phyloP scores from a whole-genome alignment of 2,329 filamentous ascomycete genomes.

The Aspergillus ibericus region DNA sequence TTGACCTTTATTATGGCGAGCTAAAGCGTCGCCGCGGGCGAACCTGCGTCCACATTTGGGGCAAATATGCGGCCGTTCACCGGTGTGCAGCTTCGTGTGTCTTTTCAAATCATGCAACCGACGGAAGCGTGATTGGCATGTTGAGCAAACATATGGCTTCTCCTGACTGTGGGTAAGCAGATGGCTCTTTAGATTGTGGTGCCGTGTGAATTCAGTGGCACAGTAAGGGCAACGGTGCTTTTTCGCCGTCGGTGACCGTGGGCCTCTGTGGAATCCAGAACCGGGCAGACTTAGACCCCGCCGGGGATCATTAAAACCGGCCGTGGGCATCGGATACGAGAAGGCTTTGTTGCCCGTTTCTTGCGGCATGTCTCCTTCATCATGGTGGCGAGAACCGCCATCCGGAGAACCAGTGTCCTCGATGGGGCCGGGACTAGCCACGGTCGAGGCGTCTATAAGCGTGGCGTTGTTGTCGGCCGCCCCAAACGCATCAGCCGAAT shows the following conservation, averaged over 20 bases:
- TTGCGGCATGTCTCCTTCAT: constrained; percentile 39
- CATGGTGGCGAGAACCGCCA: constrained; percentile 40
- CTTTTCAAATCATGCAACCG: constrained; percentile 93
- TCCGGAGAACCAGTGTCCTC: constrained; percentile 46
- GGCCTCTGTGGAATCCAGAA: constrained; percentile 57
- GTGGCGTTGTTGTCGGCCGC: constrained; percentile 54
- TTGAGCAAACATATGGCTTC: constrained; percentile 91
- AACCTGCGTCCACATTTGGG: constrained; percentile 94
- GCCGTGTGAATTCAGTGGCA: constrained; percentile 92
- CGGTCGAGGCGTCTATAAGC: constrained; percentile 51
- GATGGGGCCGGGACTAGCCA: constrained; percentile 49
- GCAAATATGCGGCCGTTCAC: constrained; percentile 92
- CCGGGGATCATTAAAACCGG: constrained; percentile 51
- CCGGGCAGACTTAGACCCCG: constrained; percentile 61
- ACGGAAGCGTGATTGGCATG: constrained; percentile 90
- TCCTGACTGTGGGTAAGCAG: constrained; percentile 97
- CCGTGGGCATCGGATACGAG: constrained; percentile 63
- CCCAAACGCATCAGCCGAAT: constrained; percentile 49
- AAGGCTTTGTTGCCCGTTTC: constrained; percentile 55
- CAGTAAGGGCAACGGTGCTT: constrained; percentile 97
- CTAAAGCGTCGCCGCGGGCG: constrained; percentile 89
- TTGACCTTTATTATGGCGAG: constrained; percentile 91
- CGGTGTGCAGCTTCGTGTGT: constrained; percentile 94
- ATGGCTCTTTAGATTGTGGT: constrained; percentile 97
- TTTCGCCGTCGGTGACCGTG: constrained; percentile 73